phyloP scores from a whole-genome alignment of 805 yeast species.

The Kodamaea neixiangensis region DNA sequence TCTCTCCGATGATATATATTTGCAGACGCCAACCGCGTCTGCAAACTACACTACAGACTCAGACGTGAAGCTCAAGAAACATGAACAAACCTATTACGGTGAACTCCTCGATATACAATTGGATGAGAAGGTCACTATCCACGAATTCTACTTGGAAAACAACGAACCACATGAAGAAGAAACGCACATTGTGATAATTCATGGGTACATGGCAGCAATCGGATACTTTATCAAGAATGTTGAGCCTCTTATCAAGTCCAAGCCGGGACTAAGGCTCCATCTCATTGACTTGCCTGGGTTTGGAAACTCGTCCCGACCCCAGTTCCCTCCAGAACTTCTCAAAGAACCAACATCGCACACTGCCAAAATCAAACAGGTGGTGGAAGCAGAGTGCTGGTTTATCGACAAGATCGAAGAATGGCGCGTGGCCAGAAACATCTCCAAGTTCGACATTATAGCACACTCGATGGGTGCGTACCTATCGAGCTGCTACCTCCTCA shows the following conservation, averaged over 20 bases:
- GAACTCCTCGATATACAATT: slow-evolving; percentile 33
- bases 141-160: slow-evolving; percentile 37
- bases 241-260: slow-evolving; percentile 30
- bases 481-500: slow-evolving; percentile 41
- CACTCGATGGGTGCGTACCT: slow-evolving; percentile 49
- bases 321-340: slow-evolving; percentile 35
- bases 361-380: slow-evolving; percentile 33
- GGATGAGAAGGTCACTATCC: slow-evolving; percentile 31
- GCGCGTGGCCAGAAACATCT: slow-evolving; percentile 28
- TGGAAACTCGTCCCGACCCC: slow-evolving; percentile 44
- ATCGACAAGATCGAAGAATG: slow-evolving; percentile 41
- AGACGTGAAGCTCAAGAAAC: neutral
- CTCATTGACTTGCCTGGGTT: slow-evolving; percentile 46
- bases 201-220: slow-evolving; percentile 48
- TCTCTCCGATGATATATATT: slow-evolving; percentile 29
- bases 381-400: slow-evolving; percentile 42
- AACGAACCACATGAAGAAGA: slow-evolving; percentile 14
- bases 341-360: slow-evolving; percentile 18
- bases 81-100: slow-evolving; percentile 14
- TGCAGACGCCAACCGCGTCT: slow-evolving; percentile 4
- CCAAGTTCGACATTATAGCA: slow-evolving; percentile 32
- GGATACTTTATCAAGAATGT: slow-evolving; percentile 43
- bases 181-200: slow-evolving; percentile 35
- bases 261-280: slow-evolving; percentile 37
- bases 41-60: neutral